These are phyloP conservation scores for Crithidia acanthocephali DNA, from an alignment of 208 protist species.

Conservation along the genomic window DNA sequence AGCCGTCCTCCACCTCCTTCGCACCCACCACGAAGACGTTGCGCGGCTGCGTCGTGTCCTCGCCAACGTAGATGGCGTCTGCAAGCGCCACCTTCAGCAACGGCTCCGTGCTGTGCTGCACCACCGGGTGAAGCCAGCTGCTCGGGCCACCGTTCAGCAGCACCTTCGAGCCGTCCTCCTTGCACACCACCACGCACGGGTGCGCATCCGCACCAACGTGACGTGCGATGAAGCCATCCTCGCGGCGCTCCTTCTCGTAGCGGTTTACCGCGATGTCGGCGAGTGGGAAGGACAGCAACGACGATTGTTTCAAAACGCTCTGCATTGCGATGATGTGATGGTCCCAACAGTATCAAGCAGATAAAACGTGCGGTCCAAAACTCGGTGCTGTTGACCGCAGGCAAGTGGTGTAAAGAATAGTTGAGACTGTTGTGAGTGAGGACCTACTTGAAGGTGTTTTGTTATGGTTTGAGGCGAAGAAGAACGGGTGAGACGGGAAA, in stretches of 20 bases:
- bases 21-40: slow-evolving; percentile 41
- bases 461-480: too few relatives aligned
- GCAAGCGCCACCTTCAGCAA: slow-evolving; percentile 22
- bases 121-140: slow-evolving; percentile 39
- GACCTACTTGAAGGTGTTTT: too few relatives aligned
- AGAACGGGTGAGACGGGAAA: too few relatives aligned
- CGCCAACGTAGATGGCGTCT: slow-evolving; percentile 35
- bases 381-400: too few relatives aligned
- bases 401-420: too few relatives aligned
- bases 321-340: background rate
- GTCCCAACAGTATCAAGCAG: too few relatives aligned
- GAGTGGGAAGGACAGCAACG: slow-evolving; percentile 22
- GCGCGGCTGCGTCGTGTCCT: slow-evolving; percentile 23
- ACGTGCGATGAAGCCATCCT: slow-evolving; percentile 31
- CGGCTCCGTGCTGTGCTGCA: background rate
- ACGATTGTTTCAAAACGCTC: slow-evolving; percentile 2
- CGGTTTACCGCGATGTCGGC: background rate
- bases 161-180: slow-evolving; percentile 29
- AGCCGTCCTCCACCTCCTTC: slow-evolving; percentile 14
- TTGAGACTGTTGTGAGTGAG: too few relatives aligned
- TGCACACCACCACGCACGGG: slow-evolving; percentile 37
- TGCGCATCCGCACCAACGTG: slow-evolving; percentile 16
- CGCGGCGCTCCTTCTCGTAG: slow-evolving; percentile 35
- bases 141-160: slow-evolving; percentile 15
- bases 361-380: too few relatives aligned